Percentiles rank a stretch among this genome's conserved stretches.
These are phyloP conservation scores for Albatrellus ellisii DNA, from an alignment of 768 basidiomycete genomes.

Conservation along the genomic window DNA sequence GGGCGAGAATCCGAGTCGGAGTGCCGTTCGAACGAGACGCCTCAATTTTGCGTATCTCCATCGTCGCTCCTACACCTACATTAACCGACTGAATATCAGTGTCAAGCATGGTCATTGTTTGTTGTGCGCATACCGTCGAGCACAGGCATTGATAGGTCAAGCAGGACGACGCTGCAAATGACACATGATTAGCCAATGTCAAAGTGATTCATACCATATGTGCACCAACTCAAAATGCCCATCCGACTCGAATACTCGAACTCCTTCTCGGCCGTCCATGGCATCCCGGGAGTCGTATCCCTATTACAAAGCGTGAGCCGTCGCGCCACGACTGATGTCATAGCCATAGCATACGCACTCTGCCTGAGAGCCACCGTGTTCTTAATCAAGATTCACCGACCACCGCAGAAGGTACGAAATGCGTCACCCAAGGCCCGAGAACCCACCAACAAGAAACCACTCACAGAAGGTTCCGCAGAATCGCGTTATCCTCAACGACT, in stretches of 20 bases:
- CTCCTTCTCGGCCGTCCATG: constrained; percentile 76
- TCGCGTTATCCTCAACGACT: constrained; percentile 83
- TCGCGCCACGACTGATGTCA: too few species aligned
- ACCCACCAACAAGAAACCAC: constrained; percentile 19
- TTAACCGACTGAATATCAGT: neutral
- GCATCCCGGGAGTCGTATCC: constrained; percentile 70
- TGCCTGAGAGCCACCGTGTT: constrained; percentile 55
- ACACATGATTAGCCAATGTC: neutral
- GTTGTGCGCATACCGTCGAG: constrained; percentile 62
- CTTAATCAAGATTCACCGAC: constrained; percentile 20
- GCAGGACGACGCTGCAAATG: constrained; percentile 54
- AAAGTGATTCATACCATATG: constrained; percentile 21
- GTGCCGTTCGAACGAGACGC: constrained; percentile 13
- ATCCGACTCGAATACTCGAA: constrained; percentile 54
- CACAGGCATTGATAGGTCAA: constrained; percentile 91
- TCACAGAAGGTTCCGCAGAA: constrained; percentile 73
- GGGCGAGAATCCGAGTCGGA: constrained; percentile 56
- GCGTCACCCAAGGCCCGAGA: too few species aligned
- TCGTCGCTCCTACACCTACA: constrained; percentile 73
- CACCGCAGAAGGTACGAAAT: too few species aligned
- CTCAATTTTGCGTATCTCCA: constrained; percentile 72
- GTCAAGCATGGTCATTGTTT: constrained; percentile 8
- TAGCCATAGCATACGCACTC: too few species aligned
- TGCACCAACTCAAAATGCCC: constrained; percentile 93
- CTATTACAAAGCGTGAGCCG: constrained; percentile 22